Conservation (phyloP, 331 rosid genomes). For the Quercus phellos region DNA sequence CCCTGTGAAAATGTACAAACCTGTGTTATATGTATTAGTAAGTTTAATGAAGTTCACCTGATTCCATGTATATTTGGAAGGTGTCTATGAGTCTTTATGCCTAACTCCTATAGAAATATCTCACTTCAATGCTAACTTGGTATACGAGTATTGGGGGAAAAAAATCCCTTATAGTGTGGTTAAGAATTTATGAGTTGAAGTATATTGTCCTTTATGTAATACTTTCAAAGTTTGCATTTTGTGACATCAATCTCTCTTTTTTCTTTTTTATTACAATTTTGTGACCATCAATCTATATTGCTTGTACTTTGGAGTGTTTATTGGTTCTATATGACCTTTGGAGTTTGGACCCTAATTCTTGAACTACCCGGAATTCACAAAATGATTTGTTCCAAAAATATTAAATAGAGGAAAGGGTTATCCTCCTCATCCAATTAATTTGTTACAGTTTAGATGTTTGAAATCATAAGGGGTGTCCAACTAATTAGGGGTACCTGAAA, state of each 20-base stretch:
- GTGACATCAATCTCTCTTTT: neutral
- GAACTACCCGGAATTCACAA: neutral
- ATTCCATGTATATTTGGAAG: slow-evolving; percentile 1
- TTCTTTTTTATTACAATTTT: neutral
- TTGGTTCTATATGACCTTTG: neutral
- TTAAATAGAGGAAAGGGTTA: neutral
- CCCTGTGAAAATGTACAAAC: slow-evolving; percentile 36
- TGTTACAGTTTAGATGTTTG: neutral
- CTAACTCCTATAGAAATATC: neutral
- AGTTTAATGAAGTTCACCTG: neutral
- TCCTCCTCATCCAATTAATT: neutral
- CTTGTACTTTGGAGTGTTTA: neutral
- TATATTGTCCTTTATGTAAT: no score
- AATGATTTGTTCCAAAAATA: neutral
- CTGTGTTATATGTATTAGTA: neutral
- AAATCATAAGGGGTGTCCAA: no score
- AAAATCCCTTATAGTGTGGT: neutral
- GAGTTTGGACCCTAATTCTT: neutral
- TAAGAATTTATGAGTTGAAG: neutral
- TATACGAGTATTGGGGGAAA: neutral
- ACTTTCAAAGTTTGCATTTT: neutral
- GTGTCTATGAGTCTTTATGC: neutral
- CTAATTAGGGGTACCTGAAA: no score
- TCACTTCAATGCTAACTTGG: neutral
- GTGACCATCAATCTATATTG: neutral